Evolutionary conservation across 257 asterid species (phyloP), one percentile per base, ranked within the genome.

Genomic region (Mentha longifolia): DNA sequence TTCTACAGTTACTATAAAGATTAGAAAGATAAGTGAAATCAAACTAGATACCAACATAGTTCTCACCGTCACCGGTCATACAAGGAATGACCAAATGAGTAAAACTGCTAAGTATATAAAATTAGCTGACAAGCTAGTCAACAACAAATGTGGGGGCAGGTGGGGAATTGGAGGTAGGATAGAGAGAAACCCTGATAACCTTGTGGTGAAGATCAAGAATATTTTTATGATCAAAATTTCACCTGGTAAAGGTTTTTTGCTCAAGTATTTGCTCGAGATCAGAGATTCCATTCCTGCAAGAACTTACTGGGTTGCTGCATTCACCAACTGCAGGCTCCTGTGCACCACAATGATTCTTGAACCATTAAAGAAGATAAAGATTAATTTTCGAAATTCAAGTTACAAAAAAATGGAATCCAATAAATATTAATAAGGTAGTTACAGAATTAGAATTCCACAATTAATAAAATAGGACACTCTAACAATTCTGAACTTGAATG

Each of bases 191-290:
- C 14, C 20, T 16, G 22, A 47, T 19, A 25, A 54, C 61, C 28
- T 56, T 41, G 25, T 56, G 8, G 42, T 30, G 42, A 58, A 14
- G 42, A 35, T 58, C 20, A 58, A 10, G 58, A 75, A 61, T 50
- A 65, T 14, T 8, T 8, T 60, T 12, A 17, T 5, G 41, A 42
- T 37, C 31, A 56, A 65, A 73, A 74, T 35, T 61, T 61, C 54
- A 86, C 96, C 85, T 85, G 51, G 85, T 83, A 76, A 90, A 88
- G n/a, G 87, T 81, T 71, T 86, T 86, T 69, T 82, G 85, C 82
- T 76, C 84, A 75, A 90, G 79, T 82, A 85, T 67, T 37, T 83
- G 82, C 84, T 88, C 96, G 43, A 90, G 87, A 75, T 83, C 91
- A 58, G 88, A 83, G 68, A 90, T 79, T 17, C 81, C 76, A 33